Evolutionary conservation across 768 basidiomycete genomes (phyloP).

Genomic region (Fomitopsis pulvina): DNA sequence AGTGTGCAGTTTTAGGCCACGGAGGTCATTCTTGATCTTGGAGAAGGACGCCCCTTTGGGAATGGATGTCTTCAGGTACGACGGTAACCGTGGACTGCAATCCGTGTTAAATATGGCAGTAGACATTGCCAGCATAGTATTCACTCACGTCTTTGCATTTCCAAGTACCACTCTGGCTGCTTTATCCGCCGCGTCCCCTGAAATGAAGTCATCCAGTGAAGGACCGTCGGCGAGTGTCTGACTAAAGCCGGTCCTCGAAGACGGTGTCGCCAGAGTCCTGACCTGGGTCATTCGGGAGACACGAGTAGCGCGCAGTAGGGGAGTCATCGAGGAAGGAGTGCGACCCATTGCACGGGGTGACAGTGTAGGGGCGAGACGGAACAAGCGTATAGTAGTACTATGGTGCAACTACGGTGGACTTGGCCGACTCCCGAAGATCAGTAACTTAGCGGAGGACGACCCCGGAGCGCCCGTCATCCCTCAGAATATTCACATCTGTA

Average conservation of each 20-base stretch:
- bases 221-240: slow-evolving; percentile 60
- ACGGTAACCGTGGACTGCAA: slow-evolving; percentile 75
- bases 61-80: slow-evolving; percentile 85
- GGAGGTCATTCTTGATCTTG: slow-evolving; percentile 91
- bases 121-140: neutral
- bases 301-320: slow-evolving; percentile 13
- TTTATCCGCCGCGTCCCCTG: slow-evolving; percentile 47
- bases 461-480: no score
- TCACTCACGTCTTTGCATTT: slow-evolving; percentile 55
- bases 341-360: neutral
- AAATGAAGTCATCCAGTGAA: slow-evolving; percentile 74
- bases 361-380: no score
- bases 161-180: slow-evolving; percentile 70
- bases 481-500: no score
- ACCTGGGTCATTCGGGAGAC: slow-evolving; percentile 15
- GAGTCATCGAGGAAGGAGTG: neutral
- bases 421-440: no score
- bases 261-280: slow-evolving; percentile 43
- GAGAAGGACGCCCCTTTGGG: slow-evolving; percentile 85
- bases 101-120: neutral
- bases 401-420: no score
- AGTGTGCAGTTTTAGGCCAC: slow-evolving; percentile 87
- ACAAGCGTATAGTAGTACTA: no score
- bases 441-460: no score
- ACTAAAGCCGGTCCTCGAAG: slow-evolving; percentile 40